A percentile compares a stretch with the other conserved stretches of the same genome.
Conservation (phyloP, 2,329 filamentous ascomycete species). For the Aspergillus hortae region DNA sequence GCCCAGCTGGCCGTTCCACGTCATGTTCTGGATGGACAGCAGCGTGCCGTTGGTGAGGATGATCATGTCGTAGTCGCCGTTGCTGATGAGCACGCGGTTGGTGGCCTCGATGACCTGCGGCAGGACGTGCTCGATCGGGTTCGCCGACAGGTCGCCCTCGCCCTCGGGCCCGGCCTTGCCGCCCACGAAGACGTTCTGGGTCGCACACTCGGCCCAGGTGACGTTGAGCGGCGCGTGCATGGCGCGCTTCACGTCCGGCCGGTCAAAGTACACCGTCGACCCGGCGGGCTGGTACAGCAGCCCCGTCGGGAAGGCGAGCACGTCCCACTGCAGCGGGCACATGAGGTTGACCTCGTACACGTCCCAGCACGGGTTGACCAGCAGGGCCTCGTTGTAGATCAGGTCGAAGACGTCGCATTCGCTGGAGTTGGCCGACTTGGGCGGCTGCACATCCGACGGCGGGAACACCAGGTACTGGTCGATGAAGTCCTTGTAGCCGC, state of each 20-base stretch:
- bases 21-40: slow-evolving; percentile 77
- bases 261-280: slow-evolving; percentile 65
- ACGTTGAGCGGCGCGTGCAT: slow-evolving; percentile 53
- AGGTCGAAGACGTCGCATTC: slow-evolving; percentile 58
- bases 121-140: slow-evolving; percentile 51
- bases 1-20: slow-evolving; percentile 68
- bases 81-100: slow-evolving; percentile 69
- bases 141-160: slow-evolving; percentile 43
- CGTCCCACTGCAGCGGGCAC: slow-evolving; percentile 68
- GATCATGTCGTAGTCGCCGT: slow-evolving; percentile 70
- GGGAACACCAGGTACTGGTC: slow-evolving; percentile 55
- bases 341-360: slow-evolving; percentile 70
- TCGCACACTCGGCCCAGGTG: slow-evolving; percentile 34
- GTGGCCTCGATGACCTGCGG: slow-evolving; percentile 49
- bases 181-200: slow-evolving; percentile 43
- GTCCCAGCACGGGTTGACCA: slow-evolving; percentile 74
- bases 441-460: slow-evolving; percentile 50
- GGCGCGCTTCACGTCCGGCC: slow-evolving; percentile 64
- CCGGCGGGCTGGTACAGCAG: slow-evolving; percentile 59
- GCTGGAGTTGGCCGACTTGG: slow-evolving; percentile 48
- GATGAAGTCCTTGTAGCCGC: slow-evolving; percentile 46
- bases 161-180: slow-evolving; percentile 34
- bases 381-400: slow-evolving; percentile 52
- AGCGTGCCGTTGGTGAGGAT: slow-evolving; percentile 68
- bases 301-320: slow-evolving; percentile 59